Evolutionary conservation across 192 early-diverging fungal species (phyloP), one percentile per base, ranked within the genome.

Genomic region (Cetraspora pellucida): DNA sequence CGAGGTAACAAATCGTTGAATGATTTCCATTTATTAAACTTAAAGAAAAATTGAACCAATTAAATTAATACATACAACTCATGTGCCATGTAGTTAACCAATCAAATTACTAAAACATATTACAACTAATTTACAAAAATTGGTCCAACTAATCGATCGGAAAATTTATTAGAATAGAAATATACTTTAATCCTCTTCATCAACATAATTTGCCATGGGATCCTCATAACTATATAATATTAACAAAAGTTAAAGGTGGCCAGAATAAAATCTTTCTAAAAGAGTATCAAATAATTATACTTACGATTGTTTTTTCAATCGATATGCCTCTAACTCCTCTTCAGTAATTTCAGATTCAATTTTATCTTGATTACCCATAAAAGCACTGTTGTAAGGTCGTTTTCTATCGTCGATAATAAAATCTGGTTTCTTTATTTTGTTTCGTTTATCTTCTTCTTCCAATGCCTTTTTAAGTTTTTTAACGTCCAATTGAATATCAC

Each of bases 251-350:
- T 46, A 4, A 25, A 1, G 47, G 13, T 61, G 21, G 27, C 10
- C 25, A 27, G 27, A n/a, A 52, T 17, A 25, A 57, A 31, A 72
- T 1, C 44, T 6, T 46, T 16, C 14, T 5, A 73, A 21, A 9
- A 74, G 8, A 61, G 14, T 0, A 45, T 27, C 14, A n/a, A 37
- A 25, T 58, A 21, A 10, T 37, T 71, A 23, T 63, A 75, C 43
- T 43, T 64, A 75, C 74, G 74, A 75, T 75, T 58, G 37, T 69
- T 80, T 75, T 58, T 67, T 72, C 77, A 91, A 72, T 7, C 89
- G 77, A 67, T 89, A 92, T 16, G 90, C 90, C 77, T 92, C 90
- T 69, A 91, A 79, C 43, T 92, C 86, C 75, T 92, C 90, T 71
- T 92, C 85, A 23, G 90, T 88, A 55, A 91, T 80, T 25, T 87